A percentile compares a stretch with the other conserved stretches of the same genome.
Evolutionary conservation across 768 basidiomycete species (phyloP).

Genomic region (Tylopilus sp.): DNA sequence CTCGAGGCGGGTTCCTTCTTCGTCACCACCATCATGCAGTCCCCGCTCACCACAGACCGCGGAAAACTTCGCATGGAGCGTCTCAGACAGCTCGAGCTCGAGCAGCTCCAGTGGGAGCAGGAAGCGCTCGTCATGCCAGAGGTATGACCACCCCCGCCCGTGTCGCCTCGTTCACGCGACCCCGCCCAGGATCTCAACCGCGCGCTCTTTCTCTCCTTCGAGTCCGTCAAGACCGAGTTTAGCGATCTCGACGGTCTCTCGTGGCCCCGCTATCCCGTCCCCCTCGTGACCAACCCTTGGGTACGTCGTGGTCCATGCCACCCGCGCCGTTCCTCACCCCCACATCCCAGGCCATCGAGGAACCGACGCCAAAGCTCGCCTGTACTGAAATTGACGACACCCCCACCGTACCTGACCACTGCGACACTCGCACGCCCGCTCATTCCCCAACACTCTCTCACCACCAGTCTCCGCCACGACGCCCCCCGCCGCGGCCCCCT

Average conservation of each 20-base stretch:
- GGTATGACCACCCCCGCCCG: constrained; percentile 29
- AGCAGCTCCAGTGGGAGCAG: constrained; percentile 51
- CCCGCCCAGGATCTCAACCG: constrained; percentile 29
- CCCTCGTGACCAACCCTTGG: constrained; percentile 24
- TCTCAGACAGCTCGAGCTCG: constrained; percentile 48
- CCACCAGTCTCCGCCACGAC: background rate
- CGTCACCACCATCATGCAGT: constrained; percentile 12
- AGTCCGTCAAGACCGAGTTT: constrained; percentile 57
- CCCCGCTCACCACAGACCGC: constrained; percentile 34
- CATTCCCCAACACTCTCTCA: constrained; percentile 8
- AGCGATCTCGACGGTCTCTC: constrained; percentile 57
- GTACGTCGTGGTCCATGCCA: constrained; percentile 12
- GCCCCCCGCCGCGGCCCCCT: constrained; percentile 1
- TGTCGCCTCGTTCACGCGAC: constrained; percentile 9
- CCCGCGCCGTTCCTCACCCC: background rate
- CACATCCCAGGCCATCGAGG: constrained; percentile 19
- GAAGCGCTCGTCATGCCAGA: constrained; percentile 59
- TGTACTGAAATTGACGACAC: constrained; percentile 20
- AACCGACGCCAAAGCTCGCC: constrained; percentile 29
- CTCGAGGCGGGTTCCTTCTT: background rate
- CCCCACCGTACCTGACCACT: constrained; percentile 5
- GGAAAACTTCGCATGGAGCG: constrained; percentile 46
- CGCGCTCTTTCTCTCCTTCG: constrained; percentile 40
- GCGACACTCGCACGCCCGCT: constrained; percentile 2
- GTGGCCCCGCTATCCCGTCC: constrained; percentile 42